These are phyloP conservation scores for Butyriboletus loyo DNA, from an alignment of 768 basidiomycete species.

Conservation along the genomic window DNA sequence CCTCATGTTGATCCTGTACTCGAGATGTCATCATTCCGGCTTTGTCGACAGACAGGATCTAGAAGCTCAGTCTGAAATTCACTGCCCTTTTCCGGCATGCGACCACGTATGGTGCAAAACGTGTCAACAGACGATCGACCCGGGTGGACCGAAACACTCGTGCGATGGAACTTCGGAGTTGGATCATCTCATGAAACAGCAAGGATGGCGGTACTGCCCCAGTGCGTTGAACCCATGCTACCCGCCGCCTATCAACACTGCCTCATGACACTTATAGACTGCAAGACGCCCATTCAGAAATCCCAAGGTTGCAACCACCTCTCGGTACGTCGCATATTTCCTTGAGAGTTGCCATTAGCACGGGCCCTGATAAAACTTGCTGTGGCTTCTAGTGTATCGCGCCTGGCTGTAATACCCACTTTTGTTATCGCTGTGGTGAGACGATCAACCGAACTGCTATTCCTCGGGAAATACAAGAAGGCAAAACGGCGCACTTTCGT, in stretches of 20 bases:
- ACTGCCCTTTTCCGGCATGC: slow-evolving; percentile 50
- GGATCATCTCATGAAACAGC: slow-evolving; percentile 44
- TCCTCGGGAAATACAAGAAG: slow-evolving; percentile 30
- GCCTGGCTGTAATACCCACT: slow-evolving; percentile 57
- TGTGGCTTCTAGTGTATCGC: slow-evolving; percentile 42
- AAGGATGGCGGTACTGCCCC: slow-evolving; percentile 65
- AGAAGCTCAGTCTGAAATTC: slow-evolving; percentile 37
- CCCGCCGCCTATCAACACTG: not conserved
- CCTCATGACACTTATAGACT: slow-evolving; percentile 29
- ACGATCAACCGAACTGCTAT: slow-evolving; percentile 42
- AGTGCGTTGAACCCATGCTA: slow-evolving; percentile 35
- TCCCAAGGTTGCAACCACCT: slow-evolving; percentile 55
- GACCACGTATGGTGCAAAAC: slow-evolving; percentile 56
- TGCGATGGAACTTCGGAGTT: slow-evolving; percentile 59
- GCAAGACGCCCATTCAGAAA: slow-evolving; percentile 51
- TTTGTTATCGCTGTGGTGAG: slow-evolving; percentile 50
- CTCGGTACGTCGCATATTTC: slow-evolving; percentile 38
- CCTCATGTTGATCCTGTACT: not conserved
- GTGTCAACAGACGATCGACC: slow-evolving; percentile 44
- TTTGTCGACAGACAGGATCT: slow-evolving; percentile 52
- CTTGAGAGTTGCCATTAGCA: too few relatives aligned
- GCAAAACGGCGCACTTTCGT: slow-evolving; percentile 33
- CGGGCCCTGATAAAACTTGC: not conserved
- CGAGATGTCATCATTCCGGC: slow-evolving; percentile 49
- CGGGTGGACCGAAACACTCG: slow-evolving; percentile 43